phyloP scores from a whole-genome alignment of 495 filamentous ascomycete species.

The Emericellopsis terricola region DNA sequence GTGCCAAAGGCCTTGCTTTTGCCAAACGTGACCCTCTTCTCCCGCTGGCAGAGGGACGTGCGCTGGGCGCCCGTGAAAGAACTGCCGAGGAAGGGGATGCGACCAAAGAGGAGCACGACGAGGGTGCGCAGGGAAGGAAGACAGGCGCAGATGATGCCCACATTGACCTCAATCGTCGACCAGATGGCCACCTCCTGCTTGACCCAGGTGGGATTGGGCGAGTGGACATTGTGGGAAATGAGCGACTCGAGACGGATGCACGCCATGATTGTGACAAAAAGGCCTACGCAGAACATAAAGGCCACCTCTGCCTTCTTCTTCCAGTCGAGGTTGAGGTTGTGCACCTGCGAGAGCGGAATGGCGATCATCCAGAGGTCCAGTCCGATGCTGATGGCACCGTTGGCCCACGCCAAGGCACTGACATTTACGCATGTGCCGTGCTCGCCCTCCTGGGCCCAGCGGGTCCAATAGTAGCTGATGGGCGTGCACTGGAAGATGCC shows the following conservation, averaged over 20 bases:
- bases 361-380: constrained; percentile 29
- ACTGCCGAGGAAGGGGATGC: background rate
- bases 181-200: constrained; percentile 4
- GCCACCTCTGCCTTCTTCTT: constrained; percentile 22
- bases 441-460: constrained; percentile 15
- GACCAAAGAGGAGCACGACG: background rate
- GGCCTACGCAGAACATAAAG: constrained; percentile 27
- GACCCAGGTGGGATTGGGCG: background rate
- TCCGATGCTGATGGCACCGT: constrained; percentile 28
- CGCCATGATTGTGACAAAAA: constrained; percentile 15
- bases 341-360: constrained; percentile 23
- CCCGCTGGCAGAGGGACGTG: background rate
- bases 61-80: background rate
- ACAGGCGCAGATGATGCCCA: constrained; percentile 14
- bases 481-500: constrained; percentile 27
- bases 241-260: background rate
- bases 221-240: background rate
- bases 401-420: constrained; percentile 26
- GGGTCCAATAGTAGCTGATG: constrained; percentile 19
- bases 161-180: constrained; percentile 12
- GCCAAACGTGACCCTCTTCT: background rate
- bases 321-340: constrained; percentile 16
- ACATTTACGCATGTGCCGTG: constrained; percentile 27
- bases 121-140: constrained; percentile 8
- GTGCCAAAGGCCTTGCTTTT: background rate